Evolutionary conservation across 1,284 basidiomycete species (phyloP).

Genomic region (Pholiota adiposa): DNA sequence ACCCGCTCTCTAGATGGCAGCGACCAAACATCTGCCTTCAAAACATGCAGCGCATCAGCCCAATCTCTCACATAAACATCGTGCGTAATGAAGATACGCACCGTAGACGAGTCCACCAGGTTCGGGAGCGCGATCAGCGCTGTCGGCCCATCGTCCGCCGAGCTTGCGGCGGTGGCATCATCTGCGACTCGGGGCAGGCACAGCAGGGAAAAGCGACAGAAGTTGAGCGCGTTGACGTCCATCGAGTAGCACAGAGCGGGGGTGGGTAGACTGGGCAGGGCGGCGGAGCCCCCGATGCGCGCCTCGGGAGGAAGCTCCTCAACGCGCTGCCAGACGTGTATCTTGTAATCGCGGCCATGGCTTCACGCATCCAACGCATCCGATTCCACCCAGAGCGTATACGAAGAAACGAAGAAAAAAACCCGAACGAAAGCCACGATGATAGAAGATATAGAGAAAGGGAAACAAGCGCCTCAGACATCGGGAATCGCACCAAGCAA

Average conservation of each 20-base stretch:
- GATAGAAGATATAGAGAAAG: constrained; percentile 2
- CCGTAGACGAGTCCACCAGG: constrained; percentile 83
- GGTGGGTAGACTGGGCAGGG: constrained; percentile 47
- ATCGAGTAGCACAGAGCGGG: constrained; percentile 68
- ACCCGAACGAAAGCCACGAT: too few species aligned
- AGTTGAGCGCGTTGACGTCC: constrained; percentile 90
- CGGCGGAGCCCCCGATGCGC: constrained; percentile 59
- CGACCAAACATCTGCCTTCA: constrained; percentile 80
- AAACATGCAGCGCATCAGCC: not conserved
- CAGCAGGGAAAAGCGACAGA: constrained; percentile 72
- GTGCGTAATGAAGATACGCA: constrained; percentile 41
- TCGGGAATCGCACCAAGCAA: not conserved
- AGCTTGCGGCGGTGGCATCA: too few species aligned
- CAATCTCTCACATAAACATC: too few species aligned
- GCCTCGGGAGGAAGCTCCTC: constrained; percentile 45
- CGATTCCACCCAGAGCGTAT: too few species aligned
- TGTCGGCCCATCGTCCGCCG: constrained; percentile 25
- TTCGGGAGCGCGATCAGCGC: constrained; percentile 83
- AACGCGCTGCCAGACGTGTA: constrained; percentile 69
- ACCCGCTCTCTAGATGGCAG: constrained; percentile 66
- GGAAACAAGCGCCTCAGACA: not conserved
- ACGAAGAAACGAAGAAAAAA: not conserved
- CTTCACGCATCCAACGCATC: constrained; percentile 42
- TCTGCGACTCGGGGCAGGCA: constrained; percentile 18
- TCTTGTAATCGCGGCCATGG: constrained; percentile 85